Base-by-base conservation (phyloP, 345 rosid species). In the Lenwebbia sp. region DNA sequence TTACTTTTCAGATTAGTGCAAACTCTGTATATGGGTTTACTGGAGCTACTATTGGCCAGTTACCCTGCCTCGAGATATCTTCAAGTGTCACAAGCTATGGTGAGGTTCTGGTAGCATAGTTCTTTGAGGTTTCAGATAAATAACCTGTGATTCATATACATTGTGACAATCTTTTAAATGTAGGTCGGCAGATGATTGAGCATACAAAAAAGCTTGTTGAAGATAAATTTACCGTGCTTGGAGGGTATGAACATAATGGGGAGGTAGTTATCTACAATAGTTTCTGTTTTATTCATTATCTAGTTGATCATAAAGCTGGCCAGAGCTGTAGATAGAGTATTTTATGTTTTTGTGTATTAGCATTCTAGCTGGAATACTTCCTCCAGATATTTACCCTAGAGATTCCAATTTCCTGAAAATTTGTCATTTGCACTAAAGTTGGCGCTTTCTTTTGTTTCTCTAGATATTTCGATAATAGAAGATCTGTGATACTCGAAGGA, bases 11-110 rank as follows among this genome's bases (percentile, higher is more conserved):
- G 99, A 83, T 97, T 87, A 96, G 99, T 90, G 99, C 99, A 82
- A 97, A 97, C 92, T 96, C 99, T 81, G 99, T 96, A 4, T 97
- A 96, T 87, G 99, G 99, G 84, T 97, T 97, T 91, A 97, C 99
- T 6, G 99, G 99, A 89, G 99, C 99, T 89, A 96, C 98, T 87
- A 88, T 93, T 90, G 98, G 93, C 89, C 99, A 96, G 90, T 93
- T 96, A 84, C 99, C 99, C 17, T 97, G 99, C 89, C 83, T 96
- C 51, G 98, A 95, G 92, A 97, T 97, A 90, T 97, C 99, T 52
- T 97, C 99, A 65, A 97, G 99, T 84, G 98, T 97, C 85, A 97
- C 99, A 74, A 97, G 99, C 93, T 97, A 96, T 93, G 98, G 99
- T 97, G 95, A 87, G 87, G 85, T n/a, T 82, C 58, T 30, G 28